These are phyloP conservation scores for Sanghuangporus sanghuang DNA, from an alignment of 1,284 basidiomycete genomes.

Conservation along the genomic window DNA sequence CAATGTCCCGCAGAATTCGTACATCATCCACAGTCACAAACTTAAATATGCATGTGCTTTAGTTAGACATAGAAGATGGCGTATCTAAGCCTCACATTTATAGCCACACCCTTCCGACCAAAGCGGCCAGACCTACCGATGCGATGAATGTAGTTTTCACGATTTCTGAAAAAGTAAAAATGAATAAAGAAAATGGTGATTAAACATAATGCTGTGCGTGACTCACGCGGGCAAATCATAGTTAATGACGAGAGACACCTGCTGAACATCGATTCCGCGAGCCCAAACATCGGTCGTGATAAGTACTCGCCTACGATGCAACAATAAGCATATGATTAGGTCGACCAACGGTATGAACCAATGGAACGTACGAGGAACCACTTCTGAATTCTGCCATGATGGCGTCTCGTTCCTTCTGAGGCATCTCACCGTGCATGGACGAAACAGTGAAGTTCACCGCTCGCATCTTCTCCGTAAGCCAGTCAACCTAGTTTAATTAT, in stretches of 20 bases:
- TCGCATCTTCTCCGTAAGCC: constrained; percentile 98
- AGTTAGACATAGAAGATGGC: not conserved
- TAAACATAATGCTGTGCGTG: constrained; percentile 8
- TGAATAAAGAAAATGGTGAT: not conserved
- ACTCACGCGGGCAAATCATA: constrained; percentile 91
- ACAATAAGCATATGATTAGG: constrained; percentile 16
- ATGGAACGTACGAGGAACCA: constrained; percentile 76
- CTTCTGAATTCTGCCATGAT: constrained; percentile 99
- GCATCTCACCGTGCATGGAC: constrained; percentile 99
- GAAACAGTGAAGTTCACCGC: constrained; percentile 95
- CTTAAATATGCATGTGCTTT: constrained; percentile 34
- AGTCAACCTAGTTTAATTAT: constrained; percentile 71
- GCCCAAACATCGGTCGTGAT: constrained; percentile 99
- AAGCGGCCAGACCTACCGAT: constrained; percentile 96
- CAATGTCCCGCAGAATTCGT: constrained; percentile 86
- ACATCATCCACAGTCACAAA: constrained; percentile 91
- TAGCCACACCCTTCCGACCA: constrained; percentile 90
- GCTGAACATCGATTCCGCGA: constrained; percentile 97
- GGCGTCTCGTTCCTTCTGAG: constrained; percentile 95
- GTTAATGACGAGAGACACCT: constrained; percentile 97
- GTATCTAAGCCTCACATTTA: constrained; percentile 55
- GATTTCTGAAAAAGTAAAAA: constrained; percentile 50
- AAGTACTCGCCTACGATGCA: constrained; percentile 67
- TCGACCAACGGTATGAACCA: constrained; percentile 1
- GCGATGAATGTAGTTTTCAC: constrained; percentile 98